Evolutionary conservation across 2,329 filamentous ascomycete species (phyloP), one percentile per base, ranked within the genome.

Genomic region (Alternaria longipes): DNA sequence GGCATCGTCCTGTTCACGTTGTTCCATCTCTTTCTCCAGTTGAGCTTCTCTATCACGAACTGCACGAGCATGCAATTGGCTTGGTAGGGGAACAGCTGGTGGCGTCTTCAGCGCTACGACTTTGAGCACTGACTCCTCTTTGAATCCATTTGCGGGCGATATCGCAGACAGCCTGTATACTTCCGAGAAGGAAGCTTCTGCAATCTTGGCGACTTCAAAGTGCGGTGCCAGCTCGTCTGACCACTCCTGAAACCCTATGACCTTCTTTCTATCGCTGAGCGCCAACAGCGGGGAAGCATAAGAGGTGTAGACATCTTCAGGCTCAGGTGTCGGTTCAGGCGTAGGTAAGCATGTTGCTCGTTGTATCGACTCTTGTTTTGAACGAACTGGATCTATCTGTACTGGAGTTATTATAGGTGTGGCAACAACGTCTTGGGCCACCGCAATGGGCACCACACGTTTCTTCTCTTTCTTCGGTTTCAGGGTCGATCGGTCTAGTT

Each of bases 151-250:
- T 6, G 67, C 58, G 42, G 67, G 57, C 24, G 61, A 64, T 41
- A 73, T 71, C 2, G 81, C 73, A 8, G 80, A 82, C 61, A 89
- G 77, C 12, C 87, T 85, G 72, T 89, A 90, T 3, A 90, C 88
- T 70, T 90, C 87, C 55, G 86, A 87, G 69, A 88, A 90, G 1
- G 87, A 89, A 2, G 88, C 88, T 73, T 90, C 88, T 8, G 87
- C 87, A 36, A 90, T 84, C 67, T 90, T 90, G 8, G 81, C 79
- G 41, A 90, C 81, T 38, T 81, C 72, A 64, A 85, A 85, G 59
- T 81, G 75, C 6, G 74, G 70, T 14, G 78, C 76, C 11, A 84
- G 72, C 49, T 78, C 71, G 5, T 74, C 65, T 16, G 80, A 75
- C 81, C 81, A 84, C n/a, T 74, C 65, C 4, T 72, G 63, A 59